phyloP scores from a whole-genome alignment of 129 eudicot genomes.

The Gnaphalium uliginosum region DNA sequence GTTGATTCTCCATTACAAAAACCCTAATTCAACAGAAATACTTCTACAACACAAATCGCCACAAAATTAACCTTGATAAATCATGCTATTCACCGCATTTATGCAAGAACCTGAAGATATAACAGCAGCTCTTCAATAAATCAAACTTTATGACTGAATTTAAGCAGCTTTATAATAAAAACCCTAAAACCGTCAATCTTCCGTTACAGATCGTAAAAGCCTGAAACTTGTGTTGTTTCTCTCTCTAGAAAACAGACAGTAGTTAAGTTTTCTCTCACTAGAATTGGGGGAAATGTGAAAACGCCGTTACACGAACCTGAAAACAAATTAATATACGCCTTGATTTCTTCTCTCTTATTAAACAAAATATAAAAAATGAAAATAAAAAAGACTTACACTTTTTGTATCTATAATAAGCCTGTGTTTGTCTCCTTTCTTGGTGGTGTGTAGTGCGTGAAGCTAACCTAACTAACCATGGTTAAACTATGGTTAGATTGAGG shows the following conservation, averaged over 20 bases:
- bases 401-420: conserved; percentile 36
- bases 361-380: not conserved
- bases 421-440: conserved; percentile 43
- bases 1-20: conserved; percentile 34
- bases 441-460: conserved; percentile 58
- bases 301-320: conserved; percentile 55
- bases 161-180: conserved; percentile 17
- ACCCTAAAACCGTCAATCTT: conserved; percentile 24
- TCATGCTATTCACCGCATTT: conserved; percentile 21
- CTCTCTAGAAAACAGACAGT: conserved; percentile 32
- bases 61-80: not conserved
- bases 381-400: conserved; percentile 19
- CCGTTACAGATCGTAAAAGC: conserved; percentile 37
- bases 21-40: conserved; percentile 12
- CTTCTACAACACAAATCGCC: conserved; percentile 6
- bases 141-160: conserved; percentile 16
- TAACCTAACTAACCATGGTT: conserved; percentile 58
- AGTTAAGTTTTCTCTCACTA: conserved; percentile 28
- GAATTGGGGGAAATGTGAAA: conserved; percentile 38
- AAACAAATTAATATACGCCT: conserved; percentile 56
- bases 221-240: conserved; percentile 9
- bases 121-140: conserved; percentile 17
- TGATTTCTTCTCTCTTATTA: conserved; percentile 30
- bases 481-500: conserved; percentile 16
- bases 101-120: conserved; percentile 5